A percentile compares a stretch with the other conserved stretches of the same genome.
phyloP scores from a whole-genome alignment of 352 stramenopile species.

The Elongisporangium senticosum region DNA sequence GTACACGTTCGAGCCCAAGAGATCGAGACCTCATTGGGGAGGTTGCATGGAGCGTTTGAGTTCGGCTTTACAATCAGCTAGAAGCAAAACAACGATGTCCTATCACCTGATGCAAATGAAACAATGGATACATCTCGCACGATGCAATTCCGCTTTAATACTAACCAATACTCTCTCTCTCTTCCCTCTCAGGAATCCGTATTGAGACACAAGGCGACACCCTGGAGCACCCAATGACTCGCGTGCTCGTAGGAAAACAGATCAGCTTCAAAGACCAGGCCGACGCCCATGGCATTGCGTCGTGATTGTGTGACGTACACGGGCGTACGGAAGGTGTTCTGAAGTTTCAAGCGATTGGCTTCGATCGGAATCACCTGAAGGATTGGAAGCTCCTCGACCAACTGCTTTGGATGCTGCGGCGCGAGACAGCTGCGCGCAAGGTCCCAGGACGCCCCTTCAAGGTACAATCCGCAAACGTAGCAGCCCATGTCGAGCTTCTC shows the following conservation, averaged over 20 bases:
- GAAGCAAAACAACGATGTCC: neutral
- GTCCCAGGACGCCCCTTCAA: constrained; percentile 94
- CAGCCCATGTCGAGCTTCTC: constrained; percentile 79
- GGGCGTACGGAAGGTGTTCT: constrained; percentile 93
- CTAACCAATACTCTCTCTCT: neutral
- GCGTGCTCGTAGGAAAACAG: constrained; percentile 88
- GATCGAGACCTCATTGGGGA: neutral
- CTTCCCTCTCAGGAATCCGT: constrained; percentile 66
- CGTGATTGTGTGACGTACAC: constrained; percentile 95
- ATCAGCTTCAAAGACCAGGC: constrained; percentile 93
- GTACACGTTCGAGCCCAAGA: neutral
- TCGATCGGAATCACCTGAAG: constrained; percentile 95
- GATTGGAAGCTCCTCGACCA: constrained; percentile 93
- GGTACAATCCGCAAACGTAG: constrained; percentile 89
- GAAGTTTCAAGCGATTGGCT: constrained; percentile 91
- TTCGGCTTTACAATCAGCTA: neutral
- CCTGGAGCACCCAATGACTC: constrained; percentile 93
- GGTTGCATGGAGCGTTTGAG: neutral
- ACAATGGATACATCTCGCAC: neutral
- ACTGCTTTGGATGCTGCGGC: constrained; percentile 89
- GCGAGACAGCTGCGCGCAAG: constrained; percentile 63
- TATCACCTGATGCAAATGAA: neutral
- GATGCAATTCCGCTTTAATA: neutral
- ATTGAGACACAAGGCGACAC: constrained; percentile 91
- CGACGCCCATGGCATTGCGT: constrained; percentile 94